These are phyloP conservation scores for Raffaelea albimanens DNA, from an alignment of 2,329 filamentous ascomycete genomes.

Conservation along the genomic window DNA sequence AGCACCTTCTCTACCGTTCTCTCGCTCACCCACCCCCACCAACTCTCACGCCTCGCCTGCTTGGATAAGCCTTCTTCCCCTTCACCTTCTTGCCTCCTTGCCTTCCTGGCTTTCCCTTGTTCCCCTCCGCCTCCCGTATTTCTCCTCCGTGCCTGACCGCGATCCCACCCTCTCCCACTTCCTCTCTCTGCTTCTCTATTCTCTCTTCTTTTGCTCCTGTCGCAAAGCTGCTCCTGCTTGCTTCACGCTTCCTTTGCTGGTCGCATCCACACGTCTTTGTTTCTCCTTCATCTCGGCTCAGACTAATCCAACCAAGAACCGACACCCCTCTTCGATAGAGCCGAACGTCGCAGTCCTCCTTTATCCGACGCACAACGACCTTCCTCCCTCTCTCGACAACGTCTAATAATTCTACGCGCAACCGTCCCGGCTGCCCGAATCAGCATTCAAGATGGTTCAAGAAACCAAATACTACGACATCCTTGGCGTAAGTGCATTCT, in stretches of 20 bases:
- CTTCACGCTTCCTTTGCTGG: too few relatives aligned
- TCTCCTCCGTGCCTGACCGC: not conserved
- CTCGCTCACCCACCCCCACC: not conserved
- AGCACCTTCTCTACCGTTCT: conserved; percentile 11
- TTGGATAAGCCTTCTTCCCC: conserved; percentile 7
- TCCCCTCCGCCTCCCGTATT: not conserved
- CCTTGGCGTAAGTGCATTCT: conserved; percentile 54
- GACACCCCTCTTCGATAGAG: not conserved
- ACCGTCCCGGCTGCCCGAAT: not conserved
- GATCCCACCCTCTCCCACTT: not conserved
- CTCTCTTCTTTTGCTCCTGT: not conserved
- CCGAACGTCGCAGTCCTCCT: too few relatives aligned
- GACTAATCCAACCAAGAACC: not conserved
- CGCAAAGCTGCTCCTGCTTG: too few relatives aligned
- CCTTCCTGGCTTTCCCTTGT: not conserved
- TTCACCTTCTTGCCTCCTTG: not conserved
- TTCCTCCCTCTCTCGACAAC: not conserved
- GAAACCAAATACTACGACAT: conserved; percentile 72
- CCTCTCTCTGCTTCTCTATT: not conserved
- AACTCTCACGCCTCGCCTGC: conserved; percentile 1
- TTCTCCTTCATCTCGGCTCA: too few relatives aligned
- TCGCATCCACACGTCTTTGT: too few relatives aligned
- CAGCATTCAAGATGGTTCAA: conserved; percentile 55
- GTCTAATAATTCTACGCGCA: not conserved
- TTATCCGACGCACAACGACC: too few relatives aligned